Evolutionary conservation across 345 rosid genomes (phyloP), one percentile per base, ranked within the genome.

Genomic region (Lenwebbia sp.): DNA sequence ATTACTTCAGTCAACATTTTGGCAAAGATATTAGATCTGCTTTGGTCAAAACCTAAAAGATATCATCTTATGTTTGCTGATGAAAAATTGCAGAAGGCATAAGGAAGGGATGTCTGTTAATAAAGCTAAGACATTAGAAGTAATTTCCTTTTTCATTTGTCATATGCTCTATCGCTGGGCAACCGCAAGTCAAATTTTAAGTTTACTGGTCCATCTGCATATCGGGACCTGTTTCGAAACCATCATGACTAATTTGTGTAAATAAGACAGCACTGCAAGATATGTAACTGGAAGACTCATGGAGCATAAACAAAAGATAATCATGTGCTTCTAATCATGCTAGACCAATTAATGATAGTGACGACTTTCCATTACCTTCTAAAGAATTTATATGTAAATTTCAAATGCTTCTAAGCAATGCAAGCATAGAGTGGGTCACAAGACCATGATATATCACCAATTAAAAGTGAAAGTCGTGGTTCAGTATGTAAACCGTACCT

Each of bases 401-500:
- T 37, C 44, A 70, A 33, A 70, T 70, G 78, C 47, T 70, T 70
- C 78, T 70, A 70, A 70, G 78, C 47, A 70, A 17, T 70, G 78
- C 78, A 21, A 70, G 47, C 47, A 70, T 37, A 19, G 44, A 70
- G 47, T 37, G 47, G 47, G 47, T 33, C 25, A 70, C 21, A 70
- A 37, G 47, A 70, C 47, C 7, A 19, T 22, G 47, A 70, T 25
- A 37, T 70, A 70, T 33, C 13, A 70, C 40, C 78, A 70, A 70
- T 17, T 70, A 19, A 33, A 70, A 70, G 78, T 70, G 78, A 53
- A 51, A 51, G 37, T 26, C 26, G 2, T 25, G 54, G 84, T 25
- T 82, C 41, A 52, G 55, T n/a, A 82, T 47, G 28, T 82, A 50
- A 52, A 51, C 40, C 25, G 81, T 88, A 93, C 96, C 96, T 91